Conservation (phyloP, 805 yeast species). For the Ogataea methanolica region DNA sequence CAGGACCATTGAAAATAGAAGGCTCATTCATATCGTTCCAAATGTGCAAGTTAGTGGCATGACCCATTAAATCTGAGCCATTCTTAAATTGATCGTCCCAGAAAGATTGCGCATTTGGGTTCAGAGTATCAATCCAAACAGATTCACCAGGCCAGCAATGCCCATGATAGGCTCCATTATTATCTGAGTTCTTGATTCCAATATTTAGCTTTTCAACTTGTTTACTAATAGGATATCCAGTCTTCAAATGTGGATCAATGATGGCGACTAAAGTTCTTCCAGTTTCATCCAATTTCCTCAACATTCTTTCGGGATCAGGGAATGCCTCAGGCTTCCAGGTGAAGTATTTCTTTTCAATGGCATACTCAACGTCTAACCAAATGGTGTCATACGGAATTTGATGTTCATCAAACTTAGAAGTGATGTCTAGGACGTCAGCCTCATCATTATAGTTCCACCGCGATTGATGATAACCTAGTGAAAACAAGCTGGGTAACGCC, state of each 20-base stretch:
- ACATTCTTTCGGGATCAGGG: slow-evolving; percentile 70
- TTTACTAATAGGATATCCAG: slow-evolving; percentile 62
- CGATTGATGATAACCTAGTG: slow-evolving; percentile 93
- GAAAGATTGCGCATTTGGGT: slow-evolving; percentile 51
- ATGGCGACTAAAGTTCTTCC: slow-evolving; percentile 81
- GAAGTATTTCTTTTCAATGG: slow-evolving; percentile 81
- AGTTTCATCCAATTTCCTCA: slow-evolving; percentile 57
- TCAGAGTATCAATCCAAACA: slow-evolving; percentile 84
- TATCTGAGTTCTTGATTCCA: slow-evolving; percentile 33
- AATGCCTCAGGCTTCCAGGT: slow-evolving; percentile 80
- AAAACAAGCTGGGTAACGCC: slow-evolving; percentile 66
- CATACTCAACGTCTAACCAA: slow-evolving; percentile 94
- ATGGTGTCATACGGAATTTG: slow-evolving; percentile 84
- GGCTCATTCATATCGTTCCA: slow-evolving; percentile 99
- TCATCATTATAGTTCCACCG: slow-evolving; percentile 96
- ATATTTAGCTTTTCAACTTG: slow-evolving; percentile 44
- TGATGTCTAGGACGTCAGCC: slow-evolving; percentile 73
- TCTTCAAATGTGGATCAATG: slow-evolving; percentile 88
- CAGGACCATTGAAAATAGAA: slow-evolving; percentile 92
- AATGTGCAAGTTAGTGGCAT: slow-evolving; percentile 63
- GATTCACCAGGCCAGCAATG: slow-evolving; percentile 99
- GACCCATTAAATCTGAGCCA: slow-evolving; percentile 41
- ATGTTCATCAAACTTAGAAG: slow-evolving; percentile 62
- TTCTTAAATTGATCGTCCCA: slow-evolving; percentile 55
- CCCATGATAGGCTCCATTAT: slow-evolving; percentile 55